Base-by-base conservation (phyloP, 2,329 filamentous ascomycete species). In the Paecilomyces sp. region DNA sequence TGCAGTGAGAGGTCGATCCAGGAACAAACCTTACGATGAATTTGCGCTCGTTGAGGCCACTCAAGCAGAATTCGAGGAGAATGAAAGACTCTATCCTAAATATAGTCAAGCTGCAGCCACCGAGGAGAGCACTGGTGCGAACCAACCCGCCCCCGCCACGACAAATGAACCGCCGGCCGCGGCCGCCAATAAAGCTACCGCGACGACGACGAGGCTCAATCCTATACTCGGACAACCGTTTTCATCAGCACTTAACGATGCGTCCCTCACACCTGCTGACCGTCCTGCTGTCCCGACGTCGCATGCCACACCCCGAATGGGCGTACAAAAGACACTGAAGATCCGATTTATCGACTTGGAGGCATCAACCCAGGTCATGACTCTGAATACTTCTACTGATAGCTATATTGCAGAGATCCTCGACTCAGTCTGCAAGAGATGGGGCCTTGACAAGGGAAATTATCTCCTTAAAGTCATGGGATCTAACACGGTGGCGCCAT, bases 321-420 rank as follows among this genome's bases (percentile, higher is more conserved):
- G 84, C 18, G 77, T 80, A 1, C 79, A 81, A 0, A 85, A 83
- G 68, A 85, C 81, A 0, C 70, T 88, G 52, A 82, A 80, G 22
- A 80, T 88, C 55, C 82, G 85, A 56, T 87, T 84, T 69, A 82
- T 84, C 18, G 84, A 86, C 65, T 75, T 83, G 3, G 82, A 86
- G 59, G 83, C 83, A 64, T 81, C 82, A 31, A 74, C 74, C 6
- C 82, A 80, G 63, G 77, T 77, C 24, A 81, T 81, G 59, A 81
- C 80, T 2, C 74, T 86, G 57, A 81, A 82, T 57, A 84, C 84
- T 31, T 85, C 84, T 3, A 85, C 84, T 1, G 85, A 88, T 65
- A 87, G 84, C 54, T 88, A 88, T 67, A 84, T 88, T 60, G 85
- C 85, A n/a, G 85, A 88, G 68, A 80, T 88, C 55, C 81, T 88